Evolutionary conservation across 2,329 filamentous ascomycete genomes (phyloP).

Genomic region (Pezicula rhizophila): DNA sequence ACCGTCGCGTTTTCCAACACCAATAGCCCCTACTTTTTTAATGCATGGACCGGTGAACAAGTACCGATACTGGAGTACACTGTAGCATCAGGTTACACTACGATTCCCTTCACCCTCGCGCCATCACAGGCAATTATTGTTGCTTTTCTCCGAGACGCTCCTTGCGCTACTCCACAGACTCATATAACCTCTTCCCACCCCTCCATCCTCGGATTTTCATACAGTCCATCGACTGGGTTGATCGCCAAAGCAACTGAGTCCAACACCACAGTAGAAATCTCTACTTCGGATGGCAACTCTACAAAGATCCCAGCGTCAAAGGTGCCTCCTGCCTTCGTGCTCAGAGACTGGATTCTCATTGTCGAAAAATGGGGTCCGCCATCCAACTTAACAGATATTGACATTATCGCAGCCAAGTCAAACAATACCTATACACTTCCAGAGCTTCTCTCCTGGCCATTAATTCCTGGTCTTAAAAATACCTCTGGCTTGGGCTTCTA

Average conservation of each 20-base stretch:
- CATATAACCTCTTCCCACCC: neutral
- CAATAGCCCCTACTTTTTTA: slow-evolving; percentile 30
- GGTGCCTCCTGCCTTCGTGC: too few relatives aligned
- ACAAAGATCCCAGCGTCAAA: too few relatives aligned
- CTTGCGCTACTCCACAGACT: neutral
- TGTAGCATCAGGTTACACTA: slow-evolving; percentile 20
- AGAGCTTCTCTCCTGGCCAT: slow-evolving; percentile 29
- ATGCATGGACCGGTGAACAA: slow-evolving; percentile 37
- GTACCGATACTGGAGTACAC: slow-evolving; percentile 29
- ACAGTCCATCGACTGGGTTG: too few relatives aligned
- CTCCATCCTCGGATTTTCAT: too few relatives aligned
- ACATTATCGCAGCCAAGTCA: slow-evolving; percentile 13
- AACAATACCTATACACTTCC: slow-evolving; percentile 28
- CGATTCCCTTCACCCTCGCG: slow-evolving; percentile 30
- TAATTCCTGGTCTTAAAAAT: slow-evolving; percentile 24
- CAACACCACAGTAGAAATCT: too few relatives aligned
- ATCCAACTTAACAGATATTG: slow-evolving; percentile 23
- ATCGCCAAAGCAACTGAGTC: too few relatives aligned
- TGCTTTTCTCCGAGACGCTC: slow-evolving; percentile 25
- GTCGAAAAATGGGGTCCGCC: slow-evolving; percentile 35
- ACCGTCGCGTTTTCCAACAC: slow-evolving; percentile 25
- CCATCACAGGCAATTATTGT: slow-evolving; percentile 35
- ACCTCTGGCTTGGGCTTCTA: slow-evolving; percentile 31
- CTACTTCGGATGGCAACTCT: too few relatives aligned
- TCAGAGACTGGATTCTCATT: slow-evolving; percentile 31